Percentiles rank a stretch among this genome's conserved stretches.
Conservation (phyloP, 441 rosid genomes). For the Flueggea neowawraea region DNA sequence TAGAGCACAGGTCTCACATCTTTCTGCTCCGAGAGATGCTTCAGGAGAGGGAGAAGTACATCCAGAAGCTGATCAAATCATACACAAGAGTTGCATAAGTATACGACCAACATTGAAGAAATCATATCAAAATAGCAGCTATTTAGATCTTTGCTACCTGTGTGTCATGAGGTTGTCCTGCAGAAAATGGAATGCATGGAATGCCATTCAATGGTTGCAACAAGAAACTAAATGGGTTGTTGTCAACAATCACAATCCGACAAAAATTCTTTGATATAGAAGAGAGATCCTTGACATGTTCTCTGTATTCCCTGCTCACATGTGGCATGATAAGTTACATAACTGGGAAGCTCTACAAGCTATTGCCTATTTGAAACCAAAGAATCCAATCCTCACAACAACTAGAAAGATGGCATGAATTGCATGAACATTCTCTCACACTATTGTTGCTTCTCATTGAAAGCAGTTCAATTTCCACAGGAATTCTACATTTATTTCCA, state of each 20-base stretch:
- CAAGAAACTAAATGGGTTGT: conserved; percentile 95
- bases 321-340: conserved; percentile 9
- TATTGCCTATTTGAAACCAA: not conserved
- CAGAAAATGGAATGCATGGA: conserved; percentile 89
- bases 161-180: conserved; percentile 69
- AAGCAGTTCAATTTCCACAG: too few species aligned
- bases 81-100: not conserved
- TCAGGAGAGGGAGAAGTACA: conserved; percentile 86
- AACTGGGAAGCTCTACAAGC: not conserved
- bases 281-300: conserved; percentile 91
- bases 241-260: conserved; percentile 83
- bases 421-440: not conserved
- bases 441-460: not conserved
- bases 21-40: conserved; percentile 69
- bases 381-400: conserved; percentile 1
- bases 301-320: conserved; percentile 66
- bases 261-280: conserved; percentile 67
- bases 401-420: not conserved
- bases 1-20: conserved; percentile 73
- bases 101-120: not conserved
- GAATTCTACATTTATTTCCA: too few species aligned
- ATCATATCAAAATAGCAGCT: not conserved
- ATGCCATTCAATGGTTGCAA: conserved; percentile 95
- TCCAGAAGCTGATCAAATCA: conserved; percentile 63
- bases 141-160: conserved; percentile 51